Conservation (phyloP, 1,139 yeast genomes). For the Suhomyces choctaworum region DNA sequence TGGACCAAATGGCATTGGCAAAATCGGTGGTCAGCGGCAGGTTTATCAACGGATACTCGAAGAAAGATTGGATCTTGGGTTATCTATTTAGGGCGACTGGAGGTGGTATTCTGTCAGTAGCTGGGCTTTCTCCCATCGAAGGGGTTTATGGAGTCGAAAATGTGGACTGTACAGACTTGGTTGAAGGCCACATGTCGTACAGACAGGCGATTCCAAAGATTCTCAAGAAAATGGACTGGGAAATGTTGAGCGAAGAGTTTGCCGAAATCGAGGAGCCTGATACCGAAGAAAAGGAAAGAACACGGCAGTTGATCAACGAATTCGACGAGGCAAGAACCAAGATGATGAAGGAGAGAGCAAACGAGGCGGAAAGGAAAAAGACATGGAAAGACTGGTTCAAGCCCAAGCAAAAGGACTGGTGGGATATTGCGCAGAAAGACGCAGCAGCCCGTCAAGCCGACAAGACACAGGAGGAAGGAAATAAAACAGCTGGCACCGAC, state of each 20-base stretch:
- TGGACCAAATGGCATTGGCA: slow-evolving; percentile 76
- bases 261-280: slow-evolving; percentile 96
- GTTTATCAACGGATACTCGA: slow-evolving; percentile 86
- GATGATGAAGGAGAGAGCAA: slow-evolving; percentile 38
- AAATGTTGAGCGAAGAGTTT: slow-evolving; percentile 85
- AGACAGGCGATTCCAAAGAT: slow-evolving; percentile 89
- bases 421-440: slow-evolving; percentile 54
- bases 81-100: slow-evolving; percentile 93
- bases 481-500: slow-evolving; percentile 5
- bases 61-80: slow-evolving; percentile 95
- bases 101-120: slow-evolving; percentile 88
- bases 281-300: slow-evolving; percentile 80
- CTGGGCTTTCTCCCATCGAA: slow-evolving; percentile 81
- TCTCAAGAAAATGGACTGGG: slow-evolving; percentile 69
- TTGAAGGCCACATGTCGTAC: slow-evolving; percentile 96
- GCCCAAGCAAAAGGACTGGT: slow-evolving; percentile 85
- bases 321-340: slow-evolving; percentile 81
- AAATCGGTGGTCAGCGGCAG: slow-evolving; percentile 88
- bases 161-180: slow-evolving; percentile 80
- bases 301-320: slow-evolving; percentile 76
- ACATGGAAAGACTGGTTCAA: slow-evolving; percentile 68
- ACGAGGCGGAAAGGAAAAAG: slow-evolving; percentile 35
- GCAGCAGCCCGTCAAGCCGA: slow-evolving; percentile 1
- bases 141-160: slow-evolving; percentile 70
- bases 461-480: slow-evolving; percentile 1